Evolutionary conservation across 495 filamentous ascomycete genomes (phyloP).

Genomic region (Podospora appendiculata): DNA sequence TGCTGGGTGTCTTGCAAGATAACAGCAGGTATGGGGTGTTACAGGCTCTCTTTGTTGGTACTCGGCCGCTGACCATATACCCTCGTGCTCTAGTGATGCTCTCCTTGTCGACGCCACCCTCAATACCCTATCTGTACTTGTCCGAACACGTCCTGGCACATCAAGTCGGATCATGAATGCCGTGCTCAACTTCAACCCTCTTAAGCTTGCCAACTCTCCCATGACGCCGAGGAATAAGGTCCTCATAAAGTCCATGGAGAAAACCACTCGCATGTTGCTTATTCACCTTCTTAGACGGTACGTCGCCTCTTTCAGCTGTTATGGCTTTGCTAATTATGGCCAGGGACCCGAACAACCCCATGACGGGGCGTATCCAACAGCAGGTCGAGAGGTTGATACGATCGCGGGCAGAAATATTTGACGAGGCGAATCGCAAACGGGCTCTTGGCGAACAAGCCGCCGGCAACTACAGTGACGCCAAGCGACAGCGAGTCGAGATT

Average conservation of each 20-base stretch:
- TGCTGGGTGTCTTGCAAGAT: constrained; percentile 82
- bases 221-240: constrained; percentile 74
- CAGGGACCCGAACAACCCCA: constrained; percentile 64
- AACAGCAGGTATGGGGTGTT: constrained; percentile 57
- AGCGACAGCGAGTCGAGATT: constrained; percentile 26
- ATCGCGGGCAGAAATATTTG: constrained; percentile 63
- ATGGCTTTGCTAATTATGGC: constrained; percentile 11
- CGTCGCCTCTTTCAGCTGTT: background rate
- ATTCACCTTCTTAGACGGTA: constrained; percentile 74
- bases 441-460: constrained; percentile 58
- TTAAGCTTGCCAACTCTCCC: constrained; percentile 66
- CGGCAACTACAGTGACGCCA: constrained; percentile 42
- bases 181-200: constrained; percentile 85
- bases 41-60: background rate
- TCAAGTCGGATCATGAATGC: constrained; percentile 76
- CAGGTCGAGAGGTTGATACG: constrained; percentile 73
- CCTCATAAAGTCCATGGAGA: constrained; percentile 84
- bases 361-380: constrained; percentile 66
- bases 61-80: constrained; percentile 3
- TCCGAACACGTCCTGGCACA: constrained; percentile 72
- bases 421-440: constrained; percentile 72
- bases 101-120: constrained; percentile 87
- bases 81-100: constrained; percentile 56
- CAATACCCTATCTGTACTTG: constrained; percentile 73
- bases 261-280: constrained; percentile 76